Percentiles rank a stretch among this genome's conserved stretches.
Conservation (phyloP, 2,329 filamentous ascomycete species). For the Leptographium procerum region DNA sequence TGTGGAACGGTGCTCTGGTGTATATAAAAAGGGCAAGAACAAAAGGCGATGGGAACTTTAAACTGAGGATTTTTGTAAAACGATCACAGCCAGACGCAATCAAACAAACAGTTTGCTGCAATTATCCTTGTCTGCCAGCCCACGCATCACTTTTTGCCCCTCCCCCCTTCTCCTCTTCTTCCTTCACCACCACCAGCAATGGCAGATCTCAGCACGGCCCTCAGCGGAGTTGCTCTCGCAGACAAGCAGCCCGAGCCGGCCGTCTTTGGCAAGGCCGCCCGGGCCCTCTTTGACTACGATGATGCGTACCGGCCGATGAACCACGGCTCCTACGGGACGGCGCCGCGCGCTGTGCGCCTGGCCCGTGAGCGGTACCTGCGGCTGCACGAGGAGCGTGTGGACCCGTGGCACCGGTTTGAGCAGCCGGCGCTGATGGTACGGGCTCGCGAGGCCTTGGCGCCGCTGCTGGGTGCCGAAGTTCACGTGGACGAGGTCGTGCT, state of each 20-base stretch:
- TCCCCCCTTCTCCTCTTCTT: too few relatives aligned
- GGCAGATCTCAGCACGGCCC: too few relatives aligned
- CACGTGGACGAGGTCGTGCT: constrained; percentile 48
- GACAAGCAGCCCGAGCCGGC: too few relatives aligned
- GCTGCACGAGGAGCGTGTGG: constrained; percentile 47
- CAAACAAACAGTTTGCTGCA: too few relatives aligned
- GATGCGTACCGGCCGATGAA: constrained; percentile 21
- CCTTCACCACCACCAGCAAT: too few relatives aligned
- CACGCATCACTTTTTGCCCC: too few relatives aligned
- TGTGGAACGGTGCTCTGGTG: too few relatives aligned
- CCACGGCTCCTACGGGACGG: constrained; percentile 56
- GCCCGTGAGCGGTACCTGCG: constrained; percentile 42
- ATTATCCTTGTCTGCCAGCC: too few relatives aligned
- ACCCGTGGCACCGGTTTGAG: constrained; percentile 52
- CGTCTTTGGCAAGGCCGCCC: constrained; percentile 17
- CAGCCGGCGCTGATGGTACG: constrained; percentile 43
- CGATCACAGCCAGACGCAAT: too few relatives aligned
- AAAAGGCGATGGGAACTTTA: too few relatives aligned
- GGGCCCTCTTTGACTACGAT: constrained; percentile 20
- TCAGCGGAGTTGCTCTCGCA: not conserved
- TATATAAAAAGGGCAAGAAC: too few relatives aligned
- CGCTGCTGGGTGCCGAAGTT: constrained; percentile 39
- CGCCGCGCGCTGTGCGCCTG: constrained; percentile 43
- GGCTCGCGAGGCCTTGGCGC: constrained; percentile 46
- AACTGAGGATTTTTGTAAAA: too few relatives aligned